These are phyloP conservation scores for Aaosphaeria arxii DNA, from an alignment of 2,329 filamentous ascomycete species.

Conservation along the genomic window DNA sequence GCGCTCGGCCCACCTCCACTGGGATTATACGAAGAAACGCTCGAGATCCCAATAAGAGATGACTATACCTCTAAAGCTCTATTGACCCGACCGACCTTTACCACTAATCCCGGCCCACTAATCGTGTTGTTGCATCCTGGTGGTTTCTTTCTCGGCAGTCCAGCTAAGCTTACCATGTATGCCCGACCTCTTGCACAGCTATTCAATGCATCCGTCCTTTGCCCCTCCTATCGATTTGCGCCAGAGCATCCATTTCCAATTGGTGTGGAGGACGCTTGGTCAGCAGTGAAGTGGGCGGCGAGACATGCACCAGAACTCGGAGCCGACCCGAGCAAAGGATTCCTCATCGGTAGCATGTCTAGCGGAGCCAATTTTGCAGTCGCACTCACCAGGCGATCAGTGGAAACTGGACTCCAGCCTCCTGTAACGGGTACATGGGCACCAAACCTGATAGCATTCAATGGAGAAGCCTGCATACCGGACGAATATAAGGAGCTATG, in stretches of 20 bases:
- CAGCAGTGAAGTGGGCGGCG: conserved; percentile 40
- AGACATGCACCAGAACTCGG: conserved; percentile 11
- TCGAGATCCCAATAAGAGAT: neutral
- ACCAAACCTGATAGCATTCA: neutral
- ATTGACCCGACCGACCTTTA: neutral
- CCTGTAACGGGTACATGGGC: neutral
- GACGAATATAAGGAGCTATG: conserved; percentile 4
- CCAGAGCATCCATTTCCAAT: conserved; percentile 52
- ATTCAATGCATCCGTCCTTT: conserved; percentile 40
- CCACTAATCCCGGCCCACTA: neutral
- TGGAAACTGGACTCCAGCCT: conserved; percentile 1
- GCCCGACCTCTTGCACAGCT: conserved; percentile 3
- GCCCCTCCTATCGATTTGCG: conserved; percentile 53
- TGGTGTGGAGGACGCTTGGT: conserved; percentile 49
- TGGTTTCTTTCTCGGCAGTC: neutral
- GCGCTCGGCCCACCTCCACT: neutral
- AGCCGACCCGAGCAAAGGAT: conserved; percentile 18
- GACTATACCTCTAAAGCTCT: neutral
- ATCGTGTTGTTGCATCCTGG: neutral
- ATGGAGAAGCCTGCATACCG: neutral
- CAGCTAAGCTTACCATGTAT: neutral
- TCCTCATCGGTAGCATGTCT: conserved; percentile 48
- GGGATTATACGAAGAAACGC: neutral
- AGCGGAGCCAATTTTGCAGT: conserved; percentile 39
- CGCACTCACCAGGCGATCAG: conserved; percentile 13